phyloP scores from a whole-genome alignment of 2,329 filamentous ascomycete species.

The Pseudocercospora musae region DNA sequence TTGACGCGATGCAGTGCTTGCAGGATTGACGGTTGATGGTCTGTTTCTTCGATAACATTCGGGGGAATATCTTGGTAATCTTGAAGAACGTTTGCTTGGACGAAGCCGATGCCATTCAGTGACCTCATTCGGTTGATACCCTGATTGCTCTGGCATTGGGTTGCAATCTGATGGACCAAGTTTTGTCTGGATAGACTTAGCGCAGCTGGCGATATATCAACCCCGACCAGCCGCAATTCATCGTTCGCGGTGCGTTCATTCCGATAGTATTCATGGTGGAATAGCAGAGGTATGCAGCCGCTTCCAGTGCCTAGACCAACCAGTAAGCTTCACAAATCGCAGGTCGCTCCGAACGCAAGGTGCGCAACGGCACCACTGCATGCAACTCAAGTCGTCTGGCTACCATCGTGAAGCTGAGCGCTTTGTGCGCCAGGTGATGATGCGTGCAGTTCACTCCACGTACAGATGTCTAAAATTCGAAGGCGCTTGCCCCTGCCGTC shows the following conservation, averaged over 20 bases:
- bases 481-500: conserved; percentile 37
- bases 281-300: conserved; percentile 80
- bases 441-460: neutral
- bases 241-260: conserved; percentile 19
- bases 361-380: neutral
- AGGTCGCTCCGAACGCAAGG: neutral
- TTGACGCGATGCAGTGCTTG: conserved; percentile 15
- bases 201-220: conserved; percentile 70
- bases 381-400: neutral
- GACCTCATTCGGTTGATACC: conserved; percentile 5
- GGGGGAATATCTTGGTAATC: neutral
- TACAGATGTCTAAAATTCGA: conserved; percentile 78
- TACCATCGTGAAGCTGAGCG: neutral
- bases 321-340: neutral
- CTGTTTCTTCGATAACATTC: neutral
- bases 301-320: conserved; percentile 56
- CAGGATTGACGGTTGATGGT: conserved; percentile 8
- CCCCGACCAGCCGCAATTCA: conserved; percentile 56
- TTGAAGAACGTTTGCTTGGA: conserved; percentile 36
- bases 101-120: conserved; percentile 31
- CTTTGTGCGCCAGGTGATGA: neutral
- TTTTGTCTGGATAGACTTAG: conserved; percentile 66
- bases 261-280: conserved; percentile 59
- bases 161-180: conserved; percentile 28
- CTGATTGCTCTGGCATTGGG: conserved; percentile 19